Base-by-base conservation (phyloP, 148 eudicot genomes). In the Camellia japonica region DNA sequence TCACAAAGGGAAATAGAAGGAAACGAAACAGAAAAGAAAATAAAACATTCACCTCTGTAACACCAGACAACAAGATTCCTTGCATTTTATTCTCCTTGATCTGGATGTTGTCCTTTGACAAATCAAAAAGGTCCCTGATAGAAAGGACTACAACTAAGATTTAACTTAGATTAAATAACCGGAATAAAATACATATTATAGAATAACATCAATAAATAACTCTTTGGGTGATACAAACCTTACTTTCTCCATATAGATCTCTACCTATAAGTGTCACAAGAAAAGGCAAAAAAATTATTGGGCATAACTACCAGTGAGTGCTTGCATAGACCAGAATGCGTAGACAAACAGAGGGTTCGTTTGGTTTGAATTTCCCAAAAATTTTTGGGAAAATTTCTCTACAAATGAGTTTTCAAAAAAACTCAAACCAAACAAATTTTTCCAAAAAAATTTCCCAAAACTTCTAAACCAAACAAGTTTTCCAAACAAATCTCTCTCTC, bases 161-260 rank as follows among this genome's bases (percentile, higher is more conserved):
- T 2, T 67, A 38, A 23, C 71, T 68, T 4, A 68, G 20, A 46
- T 43, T 43, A 18, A 69, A 23, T 23, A 23, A 9, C 3, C 5
- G 55, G 30, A 47, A 60, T 47, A 23, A 5, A 52, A 68, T 54
- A 23, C 23, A 72, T 23, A 23, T 23, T 23, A 23, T 23, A 23
- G 30, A 23, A 23, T 23, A 23, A 23, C 30, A 23, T 23, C 30
- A 23, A 59, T 44, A 55, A 67, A 14, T 65, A 64, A 41, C 52
- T 46, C 38, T 46, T 68, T 42, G 49, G 73, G 62, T 74, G 69
- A 81, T 72, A 86, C 97, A 77, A 78, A 95, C 98, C 98, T 95
- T 80, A 95, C 92, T 89, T 87, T 95, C 88, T 95, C 98, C 98
- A 95, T 90, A 79, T 93, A 95, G 73, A 95, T 93, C 89, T 95